Evolutionary conservation across 1,139 yeast genomes (phyloP).

Genomic region (Magnusiomyces clavatus): DNA sequence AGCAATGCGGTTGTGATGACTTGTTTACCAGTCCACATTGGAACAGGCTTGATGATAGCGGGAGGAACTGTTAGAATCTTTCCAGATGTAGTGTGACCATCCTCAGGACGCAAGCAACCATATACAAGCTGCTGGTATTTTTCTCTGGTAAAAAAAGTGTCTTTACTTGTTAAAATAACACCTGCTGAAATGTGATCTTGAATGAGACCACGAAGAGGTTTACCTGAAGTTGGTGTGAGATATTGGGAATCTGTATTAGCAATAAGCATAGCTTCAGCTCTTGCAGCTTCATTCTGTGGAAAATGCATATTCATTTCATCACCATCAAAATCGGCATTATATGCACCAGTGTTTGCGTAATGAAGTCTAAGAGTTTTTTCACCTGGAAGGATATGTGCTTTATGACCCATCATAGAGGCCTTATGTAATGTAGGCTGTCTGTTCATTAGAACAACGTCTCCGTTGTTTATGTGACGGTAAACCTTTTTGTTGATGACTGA

Average conservation of each 20-base stretch:
- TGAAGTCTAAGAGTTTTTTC: constrained; percentile 95
- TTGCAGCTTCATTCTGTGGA: constrained; percentile 97
- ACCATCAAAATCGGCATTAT: constrained; percentile 99
- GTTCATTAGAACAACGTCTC: constrained; percentile 95
- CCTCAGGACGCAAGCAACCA: constrained; percentile 94
- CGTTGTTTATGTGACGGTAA: constrained; percentile 84
- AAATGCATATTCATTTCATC: constrained; percentile 99
- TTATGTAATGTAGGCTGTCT: constrained; percentile 99
- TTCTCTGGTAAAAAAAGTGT: constrained; percentile 83
- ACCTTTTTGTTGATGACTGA: constrained; percentile 81
- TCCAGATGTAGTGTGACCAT: constrained; percentile 76
- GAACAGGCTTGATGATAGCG: constrained; percentile 74
- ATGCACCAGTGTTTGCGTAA: constrained; percentile 98
- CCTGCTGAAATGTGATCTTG: constrained; percentile 99
- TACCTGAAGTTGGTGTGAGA: constrained; percentile 95
- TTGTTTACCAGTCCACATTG: constrained; percentile 99
- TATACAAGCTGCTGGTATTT: constrained; percentile 89
- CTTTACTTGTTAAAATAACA: constrained; percentile 94
- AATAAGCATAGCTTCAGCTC: constrained; percentile 89
- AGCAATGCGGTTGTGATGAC: constrained; percentile 77
- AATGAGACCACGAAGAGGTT: constrained; percentile 96
- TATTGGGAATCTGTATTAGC: constrained; percentile 98
- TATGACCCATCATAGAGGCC: constrained; percentile 99
- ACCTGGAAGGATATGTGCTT: constrained; percentile 92
- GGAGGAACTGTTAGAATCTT: constrained; percentile 83